Evolutionary conservation across 2,329 filamentous ascomycete species (phyloP).

Genomic region (Plectosphaerella plurivora): DNA sequence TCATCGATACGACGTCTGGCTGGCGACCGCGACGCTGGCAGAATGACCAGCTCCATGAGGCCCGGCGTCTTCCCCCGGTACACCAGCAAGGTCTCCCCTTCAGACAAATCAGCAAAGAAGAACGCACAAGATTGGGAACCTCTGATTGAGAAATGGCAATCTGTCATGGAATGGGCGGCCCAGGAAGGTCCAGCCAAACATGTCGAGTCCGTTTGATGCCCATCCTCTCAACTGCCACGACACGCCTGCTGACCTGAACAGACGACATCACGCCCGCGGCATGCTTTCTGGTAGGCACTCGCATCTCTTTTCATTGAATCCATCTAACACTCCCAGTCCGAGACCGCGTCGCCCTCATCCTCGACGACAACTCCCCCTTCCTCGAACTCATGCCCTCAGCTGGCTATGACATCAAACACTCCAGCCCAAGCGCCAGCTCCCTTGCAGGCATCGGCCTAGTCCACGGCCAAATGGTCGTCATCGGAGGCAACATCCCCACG

Average conservation of each 20-base stretch:
- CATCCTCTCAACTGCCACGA: background rate
- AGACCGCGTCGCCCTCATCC: slow-evolving; percentile 4
- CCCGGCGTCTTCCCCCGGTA: slow-evolving; percentile 1
- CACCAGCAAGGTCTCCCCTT: background rate
- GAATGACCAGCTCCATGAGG: background rate
- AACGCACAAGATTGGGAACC: slow-evolving; percentile 1
- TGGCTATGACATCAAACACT: slow-evolving; percentile 3
- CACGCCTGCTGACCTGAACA: background rate
- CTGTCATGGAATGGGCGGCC: slow-evolving; percentile 4
- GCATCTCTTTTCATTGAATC: background rate
- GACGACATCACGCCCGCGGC: slow-evolving; percentile 3
- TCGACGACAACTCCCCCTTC: slow-evolving; percentile 3
- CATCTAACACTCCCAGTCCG: background rate
- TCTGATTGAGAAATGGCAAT: slow-evolving; percentile 3
- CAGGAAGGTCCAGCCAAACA: slow-evolving; percentile 2
- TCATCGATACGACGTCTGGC: too few species aligned
- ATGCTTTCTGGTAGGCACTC: background rate
- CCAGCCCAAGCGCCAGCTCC: slow-evolving; percentile 3
- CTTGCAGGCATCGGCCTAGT: slow-evolving; percentile 3
- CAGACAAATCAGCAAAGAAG: background rate
- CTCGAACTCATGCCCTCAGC: slow-evolving; percentile 4
- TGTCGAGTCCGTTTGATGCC: background rate
- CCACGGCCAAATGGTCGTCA: slow-evolving; percentile 4
- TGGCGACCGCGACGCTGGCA: too few species aligned
- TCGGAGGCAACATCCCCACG: slow-evolving; percentile 5